Evolutionary conservation across 352 stramenopile genomes (phyloP), one percentile per base, ranked within the genome.

Genomic region (Globisporangium iwayamae): DNA sequence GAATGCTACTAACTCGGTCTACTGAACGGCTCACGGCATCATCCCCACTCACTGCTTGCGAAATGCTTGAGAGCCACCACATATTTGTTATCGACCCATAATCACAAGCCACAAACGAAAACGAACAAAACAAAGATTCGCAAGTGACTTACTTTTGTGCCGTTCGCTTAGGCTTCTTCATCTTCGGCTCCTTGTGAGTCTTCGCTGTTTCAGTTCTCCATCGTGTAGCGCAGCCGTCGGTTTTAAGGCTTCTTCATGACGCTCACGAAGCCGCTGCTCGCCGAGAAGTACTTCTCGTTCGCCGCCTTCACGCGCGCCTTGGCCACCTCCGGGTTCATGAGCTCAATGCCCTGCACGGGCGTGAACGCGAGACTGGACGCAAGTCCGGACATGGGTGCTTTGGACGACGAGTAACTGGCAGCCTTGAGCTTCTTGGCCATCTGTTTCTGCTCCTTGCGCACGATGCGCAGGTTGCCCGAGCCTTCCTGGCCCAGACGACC

Each of bases 201-300:
- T n/a, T 18, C 39, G 39, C 14, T 46, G 13, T 13, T n/a, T 18
- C 13, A n/a, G 14, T 14, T 46, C 39, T 46, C 14, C 14, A 46
- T 36, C 32, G 32, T 36, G 32, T 36, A 0, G 32, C 32, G 32
- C 32, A 36, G 32, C 32, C 32, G 32, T 41, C 36, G 16, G 36
- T 11, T 41, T 34, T 68, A 74, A 14, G 70, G 68, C 56, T 94
- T 86, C 73, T 92, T 93, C 48, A 98, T 66, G 48, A 98, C 94
- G 54, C 91, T 98, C 61, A 98, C 91, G 72, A 99, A 99, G 43
- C 97, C 97, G 69, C 89, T 97, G 67, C 86, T 90, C 39, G 96
- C 82, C 39, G 91, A 91, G 67, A 99, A 99, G 83, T 98, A 99
- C 74, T 98, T 98, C 53, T 98, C 94, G 79, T 99, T 99, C 18